Conservation (phyloP, 495 filamentous ascomycete genomes). For the Margaritispora aquatica region DNA sequence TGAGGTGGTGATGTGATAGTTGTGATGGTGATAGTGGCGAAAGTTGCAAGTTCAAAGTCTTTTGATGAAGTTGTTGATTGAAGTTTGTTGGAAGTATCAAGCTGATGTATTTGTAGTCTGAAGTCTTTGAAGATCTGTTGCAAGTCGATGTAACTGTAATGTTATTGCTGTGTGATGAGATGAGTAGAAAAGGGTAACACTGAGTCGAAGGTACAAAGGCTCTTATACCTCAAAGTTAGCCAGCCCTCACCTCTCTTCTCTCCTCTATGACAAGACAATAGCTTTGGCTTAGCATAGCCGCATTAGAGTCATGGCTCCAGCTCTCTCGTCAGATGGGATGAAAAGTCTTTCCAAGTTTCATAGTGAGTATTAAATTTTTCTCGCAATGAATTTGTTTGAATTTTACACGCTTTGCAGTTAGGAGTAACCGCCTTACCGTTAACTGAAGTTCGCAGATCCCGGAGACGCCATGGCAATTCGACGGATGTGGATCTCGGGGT, state of each 20-base stretch:
- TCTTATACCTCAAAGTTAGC: slow-evolving; percentile 12
- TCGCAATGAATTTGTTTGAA: too few species aligned
- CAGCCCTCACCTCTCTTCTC: too few species aligned
- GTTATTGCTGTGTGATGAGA: slow-evolving; percentile 13
- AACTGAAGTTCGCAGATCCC: slow-evolving; percentile 7
- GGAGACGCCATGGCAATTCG: neutral
- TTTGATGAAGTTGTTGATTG: too few species aligned
- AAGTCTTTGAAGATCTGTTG: neutral
- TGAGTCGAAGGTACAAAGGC: neutral
- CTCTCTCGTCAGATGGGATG: neutral
- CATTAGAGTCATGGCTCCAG: neutral
- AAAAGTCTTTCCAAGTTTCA: neutral
- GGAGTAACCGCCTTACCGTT: slow-evolving; percentile 13
- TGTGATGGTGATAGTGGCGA: too few species aligned
- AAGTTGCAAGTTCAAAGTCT: too few species aligned
- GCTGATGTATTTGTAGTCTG: neutral
- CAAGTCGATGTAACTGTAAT: slow-evolving; percentile 1
- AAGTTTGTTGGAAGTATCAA: neutral
- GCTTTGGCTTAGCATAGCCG: neutral
- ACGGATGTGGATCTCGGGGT: neutral
- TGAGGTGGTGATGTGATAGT: neutral
- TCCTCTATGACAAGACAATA: too few species aligned
- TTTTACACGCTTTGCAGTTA: slow-evolving; percentile 15
- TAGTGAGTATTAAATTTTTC: too few species aligned
- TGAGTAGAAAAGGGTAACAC: neutral